These are phyloP conservation scores for Trichoderma koningiopsis DNA, from an alignment of 2,329 filamentous ascomycete species.

Conservation along the genomic window DNA sequence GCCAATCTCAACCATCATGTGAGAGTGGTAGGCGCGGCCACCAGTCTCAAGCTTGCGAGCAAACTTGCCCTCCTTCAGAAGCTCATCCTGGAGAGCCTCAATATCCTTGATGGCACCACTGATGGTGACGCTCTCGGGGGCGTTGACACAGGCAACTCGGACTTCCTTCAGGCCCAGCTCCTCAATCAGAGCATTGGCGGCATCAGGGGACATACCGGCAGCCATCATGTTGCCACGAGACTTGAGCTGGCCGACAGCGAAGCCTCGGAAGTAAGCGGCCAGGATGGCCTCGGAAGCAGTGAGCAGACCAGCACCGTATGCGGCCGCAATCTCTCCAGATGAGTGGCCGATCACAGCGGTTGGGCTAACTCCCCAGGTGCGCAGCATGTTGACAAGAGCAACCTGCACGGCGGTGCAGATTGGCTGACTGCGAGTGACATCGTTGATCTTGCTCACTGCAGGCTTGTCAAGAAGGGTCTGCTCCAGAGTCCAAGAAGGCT, in stretches of 20 bases:
- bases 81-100: conserved; percentile 2
- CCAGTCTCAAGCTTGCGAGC: conserved; percentile 28
- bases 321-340: conserved; percentile 17
- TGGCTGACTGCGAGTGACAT: conserved; percentile 26
- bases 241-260: conserved; percentile 11
- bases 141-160: conserved; percentile 33
- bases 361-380: not conserved
- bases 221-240: conserved; percentile 20
- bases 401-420: conserved; percentile 12
- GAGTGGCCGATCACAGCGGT: conserved; percentile 8
- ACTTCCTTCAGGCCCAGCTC: conserved; percentile 26
- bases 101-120: conserved; percentile 30
- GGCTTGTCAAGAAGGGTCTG: conserved; percentile 27
- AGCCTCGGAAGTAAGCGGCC: conserved; percentile 14
- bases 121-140: conserved; percentile 32
- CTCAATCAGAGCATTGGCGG: not conserved
- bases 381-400: conserved; percentile 4
- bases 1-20: conserved; percentile 28
- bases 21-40: conserved; percentile 32
- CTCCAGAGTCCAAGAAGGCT: conserved; percentile 20
- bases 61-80: conserved; percentile 27
- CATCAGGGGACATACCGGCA: not conserved
- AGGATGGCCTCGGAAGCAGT: conserved; percentile 10
- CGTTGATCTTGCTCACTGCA: conserved; percentile 26
- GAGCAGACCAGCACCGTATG: not conserved